Base-by-base conservation (phyloP, 2,329 filamentous ascomycete species). In the Alternaria longipes region DNA sequence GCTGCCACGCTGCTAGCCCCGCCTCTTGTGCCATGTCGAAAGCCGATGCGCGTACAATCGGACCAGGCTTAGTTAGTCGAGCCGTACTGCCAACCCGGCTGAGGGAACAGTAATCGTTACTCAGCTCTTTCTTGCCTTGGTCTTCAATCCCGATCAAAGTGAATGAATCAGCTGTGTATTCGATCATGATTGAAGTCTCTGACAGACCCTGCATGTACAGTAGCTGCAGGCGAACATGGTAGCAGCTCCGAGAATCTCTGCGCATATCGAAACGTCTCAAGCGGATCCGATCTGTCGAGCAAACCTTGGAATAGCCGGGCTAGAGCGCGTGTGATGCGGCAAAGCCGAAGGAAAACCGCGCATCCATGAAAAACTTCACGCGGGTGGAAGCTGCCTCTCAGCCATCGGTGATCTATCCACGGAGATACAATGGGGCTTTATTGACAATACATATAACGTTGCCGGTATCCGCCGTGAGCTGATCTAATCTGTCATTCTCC, bases 231-330 rank as follows among this genome's bases (percentile, higher is more conserved):
- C 40, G 38, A 50, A 44, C 54, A 50, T 34, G 26, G 50, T 45
- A 44, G 41, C 24, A 49, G 58, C 42, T 57, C 64, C 63, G 65
- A 67, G 57, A 67, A 64, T 66, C 61, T 62, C 54, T 64, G 60
- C 65, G 60, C 44, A 30, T 30, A 42, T 47, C 24, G 49, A 47
- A 32, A 20, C 24, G 44, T n/a, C 22, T 41, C 28, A 54, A 45
- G 53, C 58, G 58, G 54, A 46, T 55, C 61, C 56, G 41, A 28
- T 47, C 51, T 54, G 59, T 24, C 20, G 46, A 24, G 14, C 14
- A 50, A 36, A 38, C 32, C 46, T 38, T 50, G 46, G 46, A 50
- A 36, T 14, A n/a, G 30, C 42, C 56, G 24, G 22, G 8, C 50
- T 38, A 49, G 34, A 42, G 51, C 51, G 32, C 40, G 44, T 34